Evolutionary conservation across 2,329 filamentous ascomycete species (phyloP), one percentile per base, ranked within the genome.

Genomic region (Dendrostoma leiphaemia): DNA sequence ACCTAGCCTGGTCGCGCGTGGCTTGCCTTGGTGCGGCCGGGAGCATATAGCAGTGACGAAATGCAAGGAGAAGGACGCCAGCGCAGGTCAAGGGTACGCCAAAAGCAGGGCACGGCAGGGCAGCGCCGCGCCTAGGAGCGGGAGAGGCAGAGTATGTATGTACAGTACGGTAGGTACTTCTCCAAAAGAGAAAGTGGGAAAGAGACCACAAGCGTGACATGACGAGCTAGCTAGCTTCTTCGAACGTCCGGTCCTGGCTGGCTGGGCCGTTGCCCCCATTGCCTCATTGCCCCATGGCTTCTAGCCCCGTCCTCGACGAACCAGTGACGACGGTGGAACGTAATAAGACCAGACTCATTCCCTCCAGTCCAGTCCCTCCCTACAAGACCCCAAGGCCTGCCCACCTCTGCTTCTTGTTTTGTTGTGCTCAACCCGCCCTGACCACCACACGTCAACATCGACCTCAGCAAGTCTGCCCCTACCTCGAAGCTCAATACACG

Each of bases 231-330:
- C n/a, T n/a, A n/a, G n/a, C n/a, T n/a, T n/a, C n/a, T n/a, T n/a
- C n/a, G n/a, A n/a, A n/a, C n/a, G n/a, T n/a, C n/a, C n/a, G n/a
- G n/a, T 44, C 40, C 46, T 15, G 26, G 28, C 35, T 43, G 34
- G 19, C 9, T 48, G n/a, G n/a, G n/a, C n/a, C n/a, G n/a, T n/a
- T n/a, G n/a, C n/a, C n/a, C 28, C 47, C 24, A 56, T 56, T 56
- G 54, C 54, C 54, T 56, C 54, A 56, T 56, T 53, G 54, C 37
- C 48, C 44, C 45, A n/a, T n/a, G n/a, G n/a, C n/a, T n/a, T n/a
- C n/a, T n/a, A n/a, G n/a, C n/a, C n/a, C n/a, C n/a, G n/a, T n/a
- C 40, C 32, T 40, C 41, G 32, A 46, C 24, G 28, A 26, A 53
- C 40, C 54, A 56, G 54, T 56, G 54, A 56, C 54, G 54, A 56